Conservation (phyloP, 1,139 yeast genomes). For the Magnusiomyces tetraspermus region DNA sequence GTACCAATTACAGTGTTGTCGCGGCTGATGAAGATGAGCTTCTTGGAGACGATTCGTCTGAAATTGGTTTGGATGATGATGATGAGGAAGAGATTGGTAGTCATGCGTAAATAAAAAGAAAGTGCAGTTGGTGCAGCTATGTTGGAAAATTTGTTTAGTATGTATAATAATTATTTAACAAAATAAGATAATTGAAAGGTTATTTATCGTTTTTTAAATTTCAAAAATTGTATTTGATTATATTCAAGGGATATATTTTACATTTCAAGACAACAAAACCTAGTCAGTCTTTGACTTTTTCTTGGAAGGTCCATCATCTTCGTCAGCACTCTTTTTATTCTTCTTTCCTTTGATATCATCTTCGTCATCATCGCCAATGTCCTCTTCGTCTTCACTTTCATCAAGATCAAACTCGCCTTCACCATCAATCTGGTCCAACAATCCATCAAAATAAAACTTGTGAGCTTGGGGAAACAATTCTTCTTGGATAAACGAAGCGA, state of each 20-base stretch:
- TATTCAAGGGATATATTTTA: neutral
- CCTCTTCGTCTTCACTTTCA: constrained; percentile 21
- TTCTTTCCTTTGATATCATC: constrained; percentile 17
- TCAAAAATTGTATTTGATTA: neutral
- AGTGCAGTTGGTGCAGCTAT: no score
- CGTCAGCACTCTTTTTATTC: constrained; percentile 16
- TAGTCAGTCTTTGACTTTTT: constrained; percentile 1
- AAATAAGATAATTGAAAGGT: neutral
- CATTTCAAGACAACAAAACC: neutral
- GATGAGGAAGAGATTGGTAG: neutral
- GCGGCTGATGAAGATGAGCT: constrained; percentile 16
- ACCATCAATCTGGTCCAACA: constrained; percentile 19
- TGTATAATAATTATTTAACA: no score
- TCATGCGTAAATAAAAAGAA: neutral
- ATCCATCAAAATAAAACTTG: constrained; percentile 26
- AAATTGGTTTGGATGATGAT: neutral
- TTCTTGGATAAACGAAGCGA: constrained; percentile 33
- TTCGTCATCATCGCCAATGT: constrained; percentile 25
- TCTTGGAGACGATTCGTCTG: constrained; percentile 16
- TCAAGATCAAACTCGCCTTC: constrained; percentile 23
- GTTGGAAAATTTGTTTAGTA: neutral
- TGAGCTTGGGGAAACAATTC: constrained; percentile 36
- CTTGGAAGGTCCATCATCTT: constrained; percentile 2
- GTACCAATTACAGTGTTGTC: constrained; percentile 12
- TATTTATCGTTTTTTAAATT: no score